These are phyloP conservation scores for Fusarium xyrophilum DNA, from an alignment of 2,329 filamentous ascomycete genomes.

Conservation along the genomic window DNA sequence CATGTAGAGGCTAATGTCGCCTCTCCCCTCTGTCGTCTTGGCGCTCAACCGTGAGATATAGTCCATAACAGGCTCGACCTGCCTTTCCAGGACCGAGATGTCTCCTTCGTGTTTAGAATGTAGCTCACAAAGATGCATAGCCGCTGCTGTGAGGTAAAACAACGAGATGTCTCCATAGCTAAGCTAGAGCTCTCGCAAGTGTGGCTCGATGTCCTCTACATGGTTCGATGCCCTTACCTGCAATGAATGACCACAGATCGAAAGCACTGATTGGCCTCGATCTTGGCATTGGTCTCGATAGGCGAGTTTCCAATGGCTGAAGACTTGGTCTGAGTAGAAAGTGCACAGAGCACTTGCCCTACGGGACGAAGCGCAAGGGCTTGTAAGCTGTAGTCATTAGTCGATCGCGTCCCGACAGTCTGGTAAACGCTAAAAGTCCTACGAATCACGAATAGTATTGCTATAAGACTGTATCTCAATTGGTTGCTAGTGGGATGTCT, in stretches of 20 bases:
- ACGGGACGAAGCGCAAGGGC: no score
- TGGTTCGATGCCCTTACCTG: no score
- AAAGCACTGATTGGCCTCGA: rapidly evolving
- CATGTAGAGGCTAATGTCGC: not conserved
- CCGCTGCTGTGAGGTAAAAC: not conserved
- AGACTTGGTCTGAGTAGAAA: no score
- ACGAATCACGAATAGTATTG: not conserved
- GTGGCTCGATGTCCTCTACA: not conserved
- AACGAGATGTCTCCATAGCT: not conserved
- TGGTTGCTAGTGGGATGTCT: rapidly evolving
- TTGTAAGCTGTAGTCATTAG: not conserved
- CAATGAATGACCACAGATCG: not conserved
- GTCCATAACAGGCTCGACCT: not conserved
- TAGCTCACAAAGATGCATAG: not conserved
- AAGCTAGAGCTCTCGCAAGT: not conserved
- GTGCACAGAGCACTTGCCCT: not conserved
- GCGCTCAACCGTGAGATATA: not conserved
- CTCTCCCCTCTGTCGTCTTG: not conserved
- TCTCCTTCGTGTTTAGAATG: not conserved
- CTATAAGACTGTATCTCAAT: rapidly evolving
- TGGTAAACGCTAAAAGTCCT: not conserved
- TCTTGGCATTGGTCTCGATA: not conserved
- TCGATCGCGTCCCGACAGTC: not conserved
- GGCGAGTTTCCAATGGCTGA: not conserved
- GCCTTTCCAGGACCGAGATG: not conserved